Conservation (phyloP, 1,284 basidiomycete genomes). For the Hymenochaete sp. region DNA sequence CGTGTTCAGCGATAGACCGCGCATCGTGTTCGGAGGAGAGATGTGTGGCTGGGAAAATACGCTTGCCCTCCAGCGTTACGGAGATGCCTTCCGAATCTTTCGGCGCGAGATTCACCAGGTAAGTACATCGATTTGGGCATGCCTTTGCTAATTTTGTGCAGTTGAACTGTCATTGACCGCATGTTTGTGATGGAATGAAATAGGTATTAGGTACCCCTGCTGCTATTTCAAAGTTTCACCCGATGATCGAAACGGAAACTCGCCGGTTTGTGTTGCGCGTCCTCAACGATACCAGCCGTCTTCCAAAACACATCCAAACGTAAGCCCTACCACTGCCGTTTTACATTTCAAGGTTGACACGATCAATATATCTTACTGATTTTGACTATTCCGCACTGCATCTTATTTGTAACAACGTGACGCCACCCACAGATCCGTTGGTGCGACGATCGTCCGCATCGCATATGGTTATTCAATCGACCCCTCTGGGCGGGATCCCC, state of each 20-base stretch:
- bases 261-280: constrained; percentile 14
- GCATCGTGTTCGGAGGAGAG: constrained; percentile 7
- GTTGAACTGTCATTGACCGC: neutral
- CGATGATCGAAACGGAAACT: constrained; percentile 15
- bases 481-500: constrained; percentile 10
- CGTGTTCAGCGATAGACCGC: constrained; percentile 15
- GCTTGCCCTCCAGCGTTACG: constrained; percentile 6
- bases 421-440: no score
- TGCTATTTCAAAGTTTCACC: constrained; percentile 13
- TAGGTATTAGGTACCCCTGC: constrained; percentile 10
- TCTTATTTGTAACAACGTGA: no score
- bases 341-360: no score
- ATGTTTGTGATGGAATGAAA: neutral
- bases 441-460: constrained; percentile 17
- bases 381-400: no score
- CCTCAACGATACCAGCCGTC: constrained; percentile 2
- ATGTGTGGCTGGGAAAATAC: constrained; percentile 13
- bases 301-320: constrained; percentile 11
- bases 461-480: constrained; percentile 17
- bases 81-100: neutral
- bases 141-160: no score
- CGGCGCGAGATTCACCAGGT: neutral
- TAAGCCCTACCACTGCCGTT: neutral
- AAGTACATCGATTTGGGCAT: no score
- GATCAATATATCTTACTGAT: no score